These are phyloP conservation scores for Pulicaria dysenterica DNA, from an alignment of 129 eudicot species.

Conservation along the genomic window DNA sequence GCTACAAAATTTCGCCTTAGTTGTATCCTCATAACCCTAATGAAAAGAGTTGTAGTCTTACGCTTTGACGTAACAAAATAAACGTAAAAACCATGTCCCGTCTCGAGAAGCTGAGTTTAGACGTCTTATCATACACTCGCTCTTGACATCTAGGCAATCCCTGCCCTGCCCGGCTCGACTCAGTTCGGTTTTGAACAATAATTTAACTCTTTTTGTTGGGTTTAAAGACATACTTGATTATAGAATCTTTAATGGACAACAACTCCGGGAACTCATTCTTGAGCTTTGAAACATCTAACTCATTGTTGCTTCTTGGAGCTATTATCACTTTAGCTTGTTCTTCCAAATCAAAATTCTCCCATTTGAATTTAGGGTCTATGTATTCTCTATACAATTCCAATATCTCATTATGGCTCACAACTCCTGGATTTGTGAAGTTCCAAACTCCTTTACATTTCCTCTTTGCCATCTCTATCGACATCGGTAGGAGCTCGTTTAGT, in stretches of 20 bases:
- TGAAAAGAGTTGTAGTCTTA: neutral
- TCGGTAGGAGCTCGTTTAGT: constrained; percentile 44
- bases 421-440: constrained; percentile 53
- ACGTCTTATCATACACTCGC: neutral
- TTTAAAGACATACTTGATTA: constrained; percentile 43
- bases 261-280: constrained; percentile 52
- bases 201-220: constrained; percentile 36
- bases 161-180: too few relatives aligned
- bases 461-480: constrained; percentile 48
- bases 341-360: constrained; percentile 42
- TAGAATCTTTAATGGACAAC: constrained; percentile 39
- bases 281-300: constrained; percentile 46
- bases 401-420: constrained; percentile 48
- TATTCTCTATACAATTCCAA: constrained; percentile 38
- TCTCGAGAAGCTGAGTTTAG: neutral
- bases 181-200: neutral
- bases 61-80: neutral
- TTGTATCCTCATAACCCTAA: constrained; percentile 7
- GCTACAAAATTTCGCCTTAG: constrained; percentile 8
- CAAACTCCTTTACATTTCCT: constrained; percentile 45
- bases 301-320: constrained; percentile 52
- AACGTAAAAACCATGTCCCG: neutral
- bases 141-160: neutral
- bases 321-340: constrained; percentile 50
- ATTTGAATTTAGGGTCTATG: constrained; percentile 38